Evolutionary conservation across 176 grass and related monocot genomes (phyloP), one percentile per base, ranked within the genome.

Genomic region (Eragrostis curvula): DNA sequence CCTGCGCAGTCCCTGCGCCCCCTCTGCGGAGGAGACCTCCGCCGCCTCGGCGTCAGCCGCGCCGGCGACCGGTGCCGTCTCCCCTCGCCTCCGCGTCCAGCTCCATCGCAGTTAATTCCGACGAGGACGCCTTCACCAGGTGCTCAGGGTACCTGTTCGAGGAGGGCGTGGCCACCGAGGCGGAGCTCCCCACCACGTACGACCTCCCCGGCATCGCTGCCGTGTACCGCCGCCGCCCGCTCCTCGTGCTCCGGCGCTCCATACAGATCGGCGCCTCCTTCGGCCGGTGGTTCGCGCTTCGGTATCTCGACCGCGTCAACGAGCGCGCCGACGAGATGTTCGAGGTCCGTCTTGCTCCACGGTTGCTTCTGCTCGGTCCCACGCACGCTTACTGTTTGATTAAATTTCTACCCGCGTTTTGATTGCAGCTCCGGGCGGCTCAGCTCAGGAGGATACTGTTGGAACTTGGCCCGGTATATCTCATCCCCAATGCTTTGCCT

Each of bases 51-150:
- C 48, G 51, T 7, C 69, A 44, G 80, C 74, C 66, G 66, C 73
- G 87, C 15, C 65, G 78, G 51, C 75, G 83, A 1, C 67, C 24
- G 17, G 18, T 21, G 14, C 63, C 15, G 12, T 63, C 58, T 15
- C 79, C 85, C 5, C 65, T 47, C 30, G 62, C 84, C 51, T 48
- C 91, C 28, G 29, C 43, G 8, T 21, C 82, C 6, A 32, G 16
- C 9, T 85, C 69, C 69, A 32, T 68, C 78, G 78, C 29, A 0
- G 73, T 66, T 9, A 58, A 5, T 29, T 21, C 77, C 53, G 89
- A 90, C 17, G 96, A 91, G 78, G 96, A 98, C 73, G 81, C 90
- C 16, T 98, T 98, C 88, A 98, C 96, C 66, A 95, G 88, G 68
- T 90, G 94, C 84, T 95, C 90, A 2, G 92, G 96, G 4, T 98